phyloP scores from a whole-genome alignment of 805 yeast species.

The Nematodospora valgi region DNA sequence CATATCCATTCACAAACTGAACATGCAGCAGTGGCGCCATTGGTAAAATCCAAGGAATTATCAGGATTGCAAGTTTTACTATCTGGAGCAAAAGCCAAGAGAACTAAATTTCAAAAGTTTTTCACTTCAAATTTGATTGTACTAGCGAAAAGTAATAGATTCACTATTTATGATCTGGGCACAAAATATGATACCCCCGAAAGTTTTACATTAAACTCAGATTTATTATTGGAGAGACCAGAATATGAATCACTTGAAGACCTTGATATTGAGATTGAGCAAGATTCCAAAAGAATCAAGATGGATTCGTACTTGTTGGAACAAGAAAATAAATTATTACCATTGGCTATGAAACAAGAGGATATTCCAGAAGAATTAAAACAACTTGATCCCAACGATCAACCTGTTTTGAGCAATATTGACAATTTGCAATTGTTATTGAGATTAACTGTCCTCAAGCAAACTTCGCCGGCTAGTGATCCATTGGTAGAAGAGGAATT shows the following conservation, averaged over 20 bases:
- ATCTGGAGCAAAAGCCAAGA: constrained; percentile 85
- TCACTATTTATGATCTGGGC: constrained; percentile 19
- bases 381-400: constrained; percentile 73
- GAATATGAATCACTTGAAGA: constrained; percentile 60
- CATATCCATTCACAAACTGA: constrained; percentile 64
- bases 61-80: constrained; percentile 62
- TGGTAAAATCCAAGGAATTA: constrained; percentile 53
- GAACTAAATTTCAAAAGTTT: constrained; percentile 76
- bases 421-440: constrained; percentile 76
- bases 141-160: constrained; percentile 55
- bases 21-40: constrained; percentile 51
- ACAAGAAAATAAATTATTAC: constrained; percentile 43
- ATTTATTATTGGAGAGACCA: constrained; percentile 72
- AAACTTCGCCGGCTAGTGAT: constrained; percentile 69
- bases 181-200: constrained; percentile 40
- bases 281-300: constrained; percentile 37
- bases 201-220: constrained; percentile 65
- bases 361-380: constrained; percentile 55
- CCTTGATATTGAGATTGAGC: constrained; percentile 29
- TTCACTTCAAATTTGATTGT: constrained; percentile 73
- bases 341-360: constrained; percentile 60
- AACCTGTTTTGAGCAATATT: constrained; percentile 65
- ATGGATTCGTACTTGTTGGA: constrained; percentile 32
- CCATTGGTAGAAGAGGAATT: constrained; percentile 78
- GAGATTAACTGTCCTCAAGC: constrained; percentile 58